Percentiles rank a stretch among this genome's conserved stretches.
Evolutionary conservation across 257 asterid genomes (phyloP).

Genomic region (Plantago ovata): DNA sequence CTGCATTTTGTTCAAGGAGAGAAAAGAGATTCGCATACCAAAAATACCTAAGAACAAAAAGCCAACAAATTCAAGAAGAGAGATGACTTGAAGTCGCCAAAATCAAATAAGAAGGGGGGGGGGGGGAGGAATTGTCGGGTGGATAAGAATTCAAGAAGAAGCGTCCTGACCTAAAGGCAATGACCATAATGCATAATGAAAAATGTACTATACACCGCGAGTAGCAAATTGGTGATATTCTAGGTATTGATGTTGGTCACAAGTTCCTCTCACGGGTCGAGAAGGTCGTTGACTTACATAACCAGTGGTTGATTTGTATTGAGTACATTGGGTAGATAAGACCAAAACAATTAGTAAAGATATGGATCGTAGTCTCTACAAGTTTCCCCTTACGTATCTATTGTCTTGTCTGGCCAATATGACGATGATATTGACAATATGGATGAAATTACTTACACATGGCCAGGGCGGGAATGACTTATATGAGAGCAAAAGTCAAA

Average conservation of each 20-base stretch:
- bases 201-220: constrained; percentile 31
- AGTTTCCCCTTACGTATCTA: constrained; percentile 55
- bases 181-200: constrained; percentile 45
- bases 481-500: constrained; percentile 68
- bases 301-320: too few relatives aligned
- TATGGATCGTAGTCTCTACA: constrained; percentile 20
- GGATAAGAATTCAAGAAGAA: too few relatives aligned
- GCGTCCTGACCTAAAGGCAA: too few relatives aligned
- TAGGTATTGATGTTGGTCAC: constrained; percentile 93
- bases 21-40: too few relatives aligned
- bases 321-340: constrained; percentile 50
- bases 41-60: too few relatives aligned
- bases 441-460: constrained; percentile 82
- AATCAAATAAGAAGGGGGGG: too few relatives aligned
- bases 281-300: constrained; percentile 84
- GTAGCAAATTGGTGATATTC: constrained; percentile 60
- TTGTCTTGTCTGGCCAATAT: constrained; percentile 86
- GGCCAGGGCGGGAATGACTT: constrained; percentile 90
- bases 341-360: constrained; percentile 21
- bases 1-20: too few relatives aligned
- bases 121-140: too few relatives aligned
- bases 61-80: too few relatives aligned
- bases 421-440: constrained; percentile 82
- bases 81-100: too few relatives aligned
- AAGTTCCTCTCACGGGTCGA: constrained; percentile 86